A percentile compares a stretch with the other conserved stretches of the same genome.
Evolutionary conservation across 2,329 filamentous ascomycete species (phyloP).

Genomic region (Alternaria arborescens): DNA sequence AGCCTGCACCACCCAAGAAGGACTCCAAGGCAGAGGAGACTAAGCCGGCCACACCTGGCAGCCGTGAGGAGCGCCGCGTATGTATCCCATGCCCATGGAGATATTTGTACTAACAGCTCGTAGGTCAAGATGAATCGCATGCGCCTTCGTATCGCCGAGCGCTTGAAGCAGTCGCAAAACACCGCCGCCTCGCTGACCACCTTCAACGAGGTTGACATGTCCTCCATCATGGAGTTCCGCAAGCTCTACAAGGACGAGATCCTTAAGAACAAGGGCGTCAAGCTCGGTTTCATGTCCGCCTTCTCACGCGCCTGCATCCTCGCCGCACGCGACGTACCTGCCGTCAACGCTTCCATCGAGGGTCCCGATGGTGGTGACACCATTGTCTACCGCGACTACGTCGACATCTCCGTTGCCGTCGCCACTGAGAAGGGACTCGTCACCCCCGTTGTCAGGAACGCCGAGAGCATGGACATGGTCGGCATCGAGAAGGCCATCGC

Average conservation of each 20-base stretch:
- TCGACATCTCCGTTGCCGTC: slow-evolving; percentile 96
- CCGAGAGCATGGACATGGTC: slow-evolving; percentile 86
- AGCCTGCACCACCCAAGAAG: slow-evolving; percentile 36
- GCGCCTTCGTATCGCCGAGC: slow-evolving; percentile 95
- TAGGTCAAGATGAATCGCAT: slow-evolving; percentile 99
- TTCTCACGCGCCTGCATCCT: slow-evolving; percentile 90
- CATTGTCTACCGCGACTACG: slow-evolving; percentile 97
- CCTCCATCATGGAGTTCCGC: slow-evolving; percentile 93
- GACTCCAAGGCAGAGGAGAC: slow-evolving; percentile 47
- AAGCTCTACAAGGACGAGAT: slow-evolving; percentile 97
- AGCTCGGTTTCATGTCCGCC: slow-evolving; percentile 99
- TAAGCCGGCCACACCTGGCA: slow-evolving; percentile 64
- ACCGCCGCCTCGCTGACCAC: slow-evolving; percentile 96
- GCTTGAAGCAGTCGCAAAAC: slow-evolving; percentile 98
- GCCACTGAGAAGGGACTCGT: slow-evolving; percentile 97
- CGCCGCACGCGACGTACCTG: slow-evolving; percentile 93
- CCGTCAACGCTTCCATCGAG: slow-evolving; percentile 96
- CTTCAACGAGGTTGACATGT: slow-evolving; percentile 99
- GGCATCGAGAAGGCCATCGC: slow-evolving; percentile 91
- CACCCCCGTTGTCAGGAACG: slow-evolving; percentile 94
- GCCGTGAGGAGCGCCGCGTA: slow-evolving; percentile 87
- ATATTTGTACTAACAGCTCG: slow-evolving; percentile 22
- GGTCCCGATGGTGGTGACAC: slow-evolving; percentile 94
- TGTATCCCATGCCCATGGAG: slow-evolving; percentile 48
- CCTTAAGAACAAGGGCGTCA: slow-evolving; percentile 94